Base-by-base conservation (phyloP, 331 rosid genomes). In the Dryas integrifolia region DNA sequence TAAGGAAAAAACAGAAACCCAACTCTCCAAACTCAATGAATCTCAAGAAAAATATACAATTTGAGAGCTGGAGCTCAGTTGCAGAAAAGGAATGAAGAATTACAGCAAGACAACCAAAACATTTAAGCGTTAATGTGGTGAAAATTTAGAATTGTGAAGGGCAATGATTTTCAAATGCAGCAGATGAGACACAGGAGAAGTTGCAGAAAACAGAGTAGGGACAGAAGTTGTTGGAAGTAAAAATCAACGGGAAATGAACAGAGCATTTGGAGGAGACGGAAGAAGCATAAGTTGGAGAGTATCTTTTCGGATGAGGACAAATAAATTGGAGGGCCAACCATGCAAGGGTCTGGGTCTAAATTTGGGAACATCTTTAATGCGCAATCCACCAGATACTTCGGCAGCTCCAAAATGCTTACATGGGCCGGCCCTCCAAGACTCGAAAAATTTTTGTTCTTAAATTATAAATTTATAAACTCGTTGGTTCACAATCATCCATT, bases 1-100 rank as follows among this genome's bases (percentile, higher is more conserved):
- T 92, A n/a, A 72, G 72, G 62, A 60, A 76, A 55, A 41, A 2
- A 48, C 53, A 67, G 41, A 66, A 58, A 64, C 58, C 65, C 56
- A 72, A 70, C 44, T 38, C 63, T 63, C 61, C 73, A 38, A 74
- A 75, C 41, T 47, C 55, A 14, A 58, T 15, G 61, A 56, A 77
- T 44, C 65, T 79, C 66, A 79, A 57, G 18, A 57, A 44, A 66
- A n/a, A 6, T 7, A 4, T 64, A 51, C 55, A 72, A 60, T 15
- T 44, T 5, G 15, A 24, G 52, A 63, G 16, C 69, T 30, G 35
- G 35, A 47, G 30, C 75, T 75, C 15, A 39, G 7, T 67, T n/a
- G 62, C 72, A 50, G 39, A 21, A 76, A 21, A 45, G 3, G 1
- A 44, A 69, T 13, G 8, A 15, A 47, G 40, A 70, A 35, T 11